Base-by-base conservation (phyloP, 768 basidiomycete genomes). In the Suillus ampliporus region DNA sequence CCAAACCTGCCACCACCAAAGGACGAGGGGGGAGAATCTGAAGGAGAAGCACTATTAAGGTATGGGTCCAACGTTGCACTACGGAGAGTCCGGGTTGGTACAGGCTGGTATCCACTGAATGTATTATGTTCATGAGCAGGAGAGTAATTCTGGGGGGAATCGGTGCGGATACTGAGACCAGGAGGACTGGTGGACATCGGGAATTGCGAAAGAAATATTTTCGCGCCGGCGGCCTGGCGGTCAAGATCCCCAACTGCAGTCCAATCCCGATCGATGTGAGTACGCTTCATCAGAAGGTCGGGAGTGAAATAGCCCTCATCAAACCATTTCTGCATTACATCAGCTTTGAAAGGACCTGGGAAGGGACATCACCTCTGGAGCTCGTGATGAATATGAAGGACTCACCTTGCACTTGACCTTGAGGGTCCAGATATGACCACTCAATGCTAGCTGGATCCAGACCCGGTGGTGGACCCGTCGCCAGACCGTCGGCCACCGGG, bases 291-390 rank as follows among this genome's bases (percentile, higher is more conserved):
- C 38, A 92, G 86, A 28, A 98, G 83, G 65, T 93, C 89, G 31
- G 88, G 79, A 10, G 86, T 80, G 71, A 98, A 98, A 76, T 96
- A 98, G 17, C 92, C 91, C 69, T 91, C 91, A 57, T 93, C 88
- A 72, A 88, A 89, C 95, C 95, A 97, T 70, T 92, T 92, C 78
- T 97, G 95, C 95, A 98, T 97, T 60, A 91, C 68, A 64, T 90
- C 87, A 31, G 93, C 94, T 50, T 84, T 84, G 82, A 97, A 98
- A 6, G 95, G 95, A 62, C 95, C 95, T 97, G 65, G 21, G 68
- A 44, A 51, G 11, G 35, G 23, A 58, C 7, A n/a, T 38, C 37
- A 60, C 35, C 35, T 26, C 47, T 34, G 5, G 7, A 28, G 3
- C 40, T 56, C 15, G 23, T 58, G 57, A 52, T 19, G 14, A 52